A percentile compares a stretch with the other conserved stretches of the same genome.
Evolutionary conservation across 2,329 filamentous ascomycete genomes (phyloP).

Genomic region (Gyromitra esculenta): DNA sequence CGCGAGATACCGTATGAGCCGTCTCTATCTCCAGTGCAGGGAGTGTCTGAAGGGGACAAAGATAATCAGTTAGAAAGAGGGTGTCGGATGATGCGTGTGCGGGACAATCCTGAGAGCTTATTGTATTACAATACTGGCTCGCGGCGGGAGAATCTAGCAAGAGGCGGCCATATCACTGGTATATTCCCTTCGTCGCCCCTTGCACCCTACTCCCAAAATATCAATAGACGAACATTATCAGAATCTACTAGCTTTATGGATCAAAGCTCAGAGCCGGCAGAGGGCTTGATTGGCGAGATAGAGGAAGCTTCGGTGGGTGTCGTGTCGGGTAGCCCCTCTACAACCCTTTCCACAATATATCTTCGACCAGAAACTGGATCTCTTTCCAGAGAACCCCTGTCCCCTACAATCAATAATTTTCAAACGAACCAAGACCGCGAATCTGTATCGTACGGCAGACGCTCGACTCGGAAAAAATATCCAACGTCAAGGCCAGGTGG

Average conservation of each 20-base stretch:
- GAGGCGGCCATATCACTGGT: not conserved
- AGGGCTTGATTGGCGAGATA: conserved; percentile 27
- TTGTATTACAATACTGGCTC: conserved; percentile 1
- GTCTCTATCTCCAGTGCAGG: not conserved
- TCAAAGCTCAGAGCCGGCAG: not conserved
- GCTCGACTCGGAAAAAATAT: not conserved
- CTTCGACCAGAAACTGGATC: not conserved
- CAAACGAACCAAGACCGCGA: not conserved
- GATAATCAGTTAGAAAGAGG: not conserved
- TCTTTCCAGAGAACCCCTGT: not conserved
- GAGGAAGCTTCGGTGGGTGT: conserved; percentile 20
- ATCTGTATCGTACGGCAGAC: not conserved
- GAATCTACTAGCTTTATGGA: not conserved
- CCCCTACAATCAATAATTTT: not conserved
- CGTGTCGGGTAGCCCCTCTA: not conserved
- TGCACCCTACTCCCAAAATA: conserved; percentile 33
- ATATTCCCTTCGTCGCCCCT: conserved; percentile 41
- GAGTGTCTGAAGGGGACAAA: not conserved
- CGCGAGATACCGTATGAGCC: not conserved
- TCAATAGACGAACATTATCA: not conserved
- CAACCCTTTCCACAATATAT: conserved; percentile 2
- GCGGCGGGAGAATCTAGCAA: not conserved
- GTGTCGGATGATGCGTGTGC: not conserved
- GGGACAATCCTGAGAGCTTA: not conserved
- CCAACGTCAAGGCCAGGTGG: not conserved